These are phyloP conservation scores for Pleurotus giganteus DNA, from an alignment of 768 basidiomycete genomes.

Conservation along the genomic window DNA sequence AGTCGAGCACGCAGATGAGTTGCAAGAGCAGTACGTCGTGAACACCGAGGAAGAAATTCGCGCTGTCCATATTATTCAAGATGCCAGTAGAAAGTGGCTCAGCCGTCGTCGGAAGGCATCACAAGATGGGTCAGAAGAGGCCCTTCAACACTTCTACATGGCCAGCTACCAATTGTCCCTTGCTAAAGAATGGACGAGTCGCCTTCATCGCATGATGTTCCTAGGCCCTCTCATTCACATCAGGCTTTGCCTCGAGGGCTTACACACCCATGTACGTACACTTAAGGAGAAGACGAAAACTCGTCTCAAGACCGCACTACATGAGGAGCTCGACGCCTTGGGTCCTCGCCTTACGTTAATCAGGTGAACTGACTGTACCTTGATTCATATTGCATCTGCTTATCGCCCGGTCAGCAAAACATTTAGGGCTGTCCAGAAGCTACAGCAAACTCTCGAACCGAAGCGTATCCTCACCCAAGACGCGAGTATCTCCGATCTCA, in stretches of 20 bases:
- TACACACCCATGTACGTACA: conserved; percentile 19
- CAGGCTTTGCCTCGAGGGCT: conserved; percentile 37
- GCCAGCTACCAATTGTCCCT: conserved; percentile 25
- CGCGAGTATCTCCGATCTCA: conserved; percentile 23
- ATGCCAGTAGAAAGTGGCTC: conserved; percentile 8
- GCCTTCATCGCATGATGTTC: conserved; percentile 34
- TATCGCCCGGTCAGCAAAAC: conserved; percentile 17
- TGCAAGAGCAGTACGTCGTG: conserved; percentile 1
- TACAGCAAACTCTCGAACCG: conserved; percentile 32
- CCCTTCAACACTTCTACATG: conserved; percentile 22
- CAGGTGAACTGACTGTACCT: conserved; percentile 25
- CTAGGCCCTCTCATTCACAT: conserved; percentile 38
- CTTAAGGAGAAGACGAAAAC: conserved; percentile 31
- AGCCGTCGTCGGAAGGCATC: conserved; percentile 7
- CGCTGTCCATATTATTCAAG: conserved; percentile 23
- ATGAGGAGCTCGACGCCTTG: conserved; percentile 34
- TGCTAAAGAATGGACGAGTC: conserved; percentile 24
- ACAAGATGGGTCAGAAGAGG: conserved; percentile 15
- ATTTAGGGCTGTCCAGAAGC: conserved; percentile 20
- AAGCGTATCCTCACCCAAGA: conserved; percentile 24
- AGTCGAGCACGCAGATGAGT: background rate
- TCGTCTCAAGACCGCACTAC: conserved; percentile 22
- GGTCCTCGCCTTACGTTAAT: conserved; percentile 25
- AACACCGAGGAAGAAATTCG: conserved; percentile 21
- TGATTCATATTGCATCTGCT: background rate